phyloP scores from a whole-genome alignment of 345 rosid genomes.

The Stellera chamaejasme region DNA sequence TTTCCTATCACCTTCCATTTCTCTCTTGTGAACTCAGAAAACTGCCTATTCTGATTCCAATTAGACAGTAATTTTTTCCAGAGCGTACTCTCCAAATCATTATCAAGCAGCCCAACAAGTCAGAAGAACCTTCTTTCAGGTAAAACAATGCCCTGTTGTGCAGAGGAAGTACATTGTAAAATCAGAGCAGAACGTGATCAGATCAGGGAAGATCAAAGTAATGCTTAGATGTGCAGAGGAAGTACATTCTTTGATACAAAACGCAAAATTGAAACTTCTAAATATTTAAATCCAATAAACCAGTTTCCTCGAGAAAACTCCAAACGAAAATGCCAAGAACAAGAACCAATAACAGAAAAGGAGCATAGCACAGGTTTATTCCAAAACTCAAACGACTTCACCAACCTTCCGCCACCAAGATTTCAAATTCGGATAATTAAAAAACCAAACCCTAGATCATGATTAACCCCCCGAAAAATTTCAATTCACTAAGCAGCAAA shows the following conservation, averaged over 20 bases:
- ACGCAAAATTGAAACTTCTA: constrained; percentile 2
- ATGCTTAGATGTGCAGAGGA: neutral
- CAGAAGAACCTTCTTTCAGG: constrained; percentile 15
- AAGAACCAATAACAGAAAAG: too few relatives aligned
- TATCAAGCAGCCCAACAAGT: constrained; percentile 21
- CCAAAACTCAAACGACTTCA: too few relatives aligned
- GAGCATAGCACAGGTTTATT: too few relatives aligned
- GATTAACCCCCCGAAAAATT: constrained; percentile 11
- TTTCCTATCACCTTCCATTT: constrained; percentile 70
- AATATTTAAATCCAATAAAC: neutral
- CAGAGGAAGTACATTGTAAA: neutral
- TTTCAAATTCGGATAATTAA: neutral
- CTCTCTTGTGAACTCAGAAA: constrained; percentile 30
- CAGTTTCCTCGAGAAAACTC: too few relatives aligned
- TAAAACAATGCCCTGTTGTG: constrained; percentile 18
- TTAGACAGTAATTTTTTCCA: constrained; percentile 32
- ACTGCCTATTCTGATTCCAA: constrained; percentile 47
- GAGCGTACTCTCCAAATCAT: constrained; percentile 48
- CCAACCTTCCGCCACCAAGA: neutral
- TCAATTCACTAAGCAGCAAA: constrained; percentile 3
- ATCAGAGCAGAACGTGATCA: neutral
- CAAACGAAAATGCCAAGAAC: too few relatives aligned
- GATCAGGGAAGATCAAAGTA: neutral
- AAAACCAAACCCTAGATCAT: constrained; percentile 13
- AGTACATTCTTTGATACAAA: neutral